These are phyloP conservation scores for Yamadazyma mexicana DNA, from an alignment of 1,139 yeast species.

Conservation along the genomic window DNA sequence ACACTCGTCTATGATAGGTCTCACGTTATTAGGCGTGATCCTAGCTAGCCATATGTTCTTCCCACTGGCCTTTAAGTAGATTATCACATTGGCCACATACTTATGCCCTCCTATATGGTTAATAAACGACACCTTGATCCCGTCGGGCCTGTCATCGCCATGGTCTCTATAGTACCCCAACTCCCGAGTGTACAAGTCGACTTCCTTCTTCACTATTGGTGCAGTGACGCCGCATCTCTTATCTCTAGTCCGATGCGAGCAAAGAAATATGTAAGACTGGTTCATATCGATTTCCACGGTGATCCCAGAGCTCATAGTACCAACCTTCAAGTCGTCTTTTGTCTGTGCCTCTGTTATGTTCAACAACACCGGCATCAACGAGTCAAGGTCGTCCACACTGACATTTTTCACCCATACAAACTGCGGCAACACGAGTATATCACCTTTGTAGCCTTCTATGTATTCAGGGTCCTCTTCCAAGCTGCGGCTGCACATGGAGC, in stretches of 20 bases:
- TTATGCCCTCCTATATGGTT: conserved; percentile 97
- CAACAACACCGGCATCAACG: conserved; percentile 6
- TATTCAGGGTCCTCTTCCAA: conserved; percentile 41
- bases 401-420: conserved; percentile 70
- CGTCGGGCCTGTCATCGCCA: conserved; percentile 71
- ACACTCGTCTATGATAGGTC: conserved; percentile 73
- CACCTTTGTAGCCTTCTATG: conserved; percentile 45
- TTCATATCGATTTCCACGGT: conserved; percentile 32
- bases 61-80: conserved; percentile 65
- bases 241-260: conserved; percentile 90
- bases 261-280: conserved; percentile 65
- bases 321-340: conserved; percentile 7
- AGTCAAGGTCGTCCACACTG: conserved; percentile 40
- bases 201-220: conserved; percentile 81
- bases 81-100: conserved; percentile 82
- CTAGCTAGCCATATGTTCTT: conserved; percentile 87
- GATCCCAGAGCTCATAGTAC: conserved; percentile 1
- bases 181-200: conserved; percentile 72
- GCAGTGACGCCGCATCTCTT: conserved; percentile 94
- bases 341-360: conserved; percentile 8
- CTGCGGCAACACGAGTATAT: conserved; percentile 70
- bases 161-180: conserved; percentile 69
- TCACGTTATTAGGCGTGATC: conserved; percentile 74
- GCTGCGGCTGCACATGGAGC: conserved; percentile 46
- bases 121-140: conserved; percentile 66